A percentile compares a stretch with the other conserved stretches of the same genome.
These are phyloP conservation scores for Apiospora aurea DNA, from an alignment of 2,329 filamentous ascomycete species.

Conservation along the genomic window DNA sequence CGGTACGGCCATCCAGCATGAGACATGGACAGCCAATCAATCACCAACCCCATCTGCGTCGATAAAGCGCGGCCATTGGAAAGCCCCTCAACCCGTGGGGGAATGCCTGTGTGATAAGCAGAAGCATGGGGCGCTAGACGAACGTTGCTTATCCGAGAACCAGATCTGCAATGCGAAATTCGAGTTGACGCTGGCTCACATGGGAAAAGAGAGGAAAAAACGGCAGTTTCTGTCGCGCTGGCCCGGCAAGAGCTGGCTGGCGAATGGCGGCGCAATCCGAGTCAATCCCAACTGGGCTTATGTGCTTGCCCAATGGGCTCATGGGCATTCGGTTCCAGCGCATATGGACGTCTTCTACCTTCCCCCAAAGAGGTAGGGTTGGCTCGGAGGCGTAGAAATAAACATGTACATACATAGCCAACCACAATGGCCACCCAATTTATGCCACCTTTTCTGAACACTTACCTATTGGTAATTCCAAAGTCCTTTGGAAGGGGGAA, in stretches of 20 bases:
- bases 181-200: not conserved
- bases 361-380: no score
- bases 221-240: not conserved
- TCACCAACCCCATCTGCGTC: not conserved
- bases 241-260: not conserved
- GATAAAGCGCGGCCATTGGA: not conserved
- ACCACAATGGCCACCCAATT: no score
- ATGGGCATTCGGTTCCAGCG: not conserved
- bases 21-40: slow-evolving; percentile 7
- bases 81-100: not conserved
- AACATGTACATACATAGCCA: no score
- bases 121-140: slow-evolving; percentile 9
- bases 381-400: no score
- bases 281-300: not conserved
- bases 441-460: no score
- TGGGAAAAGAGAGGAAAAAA: not conserved
- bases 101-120: not conserved
- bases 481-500: no score
- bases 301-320: not conserved
- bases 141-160: not conserved
- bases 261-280: not conserved
- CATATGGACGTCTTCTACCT: not conserved
- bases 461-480: no score
- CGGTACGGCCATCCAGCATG: not conserved
- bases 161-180: not conserved